Percentiles rank a stretch among this genome's conserved stretches.
These are phyloP conservation scores for Zygosaccharomyces rouxii DNA, from an alignment of 805 yeast genomes.

Conservation along the genomic window DNA sequence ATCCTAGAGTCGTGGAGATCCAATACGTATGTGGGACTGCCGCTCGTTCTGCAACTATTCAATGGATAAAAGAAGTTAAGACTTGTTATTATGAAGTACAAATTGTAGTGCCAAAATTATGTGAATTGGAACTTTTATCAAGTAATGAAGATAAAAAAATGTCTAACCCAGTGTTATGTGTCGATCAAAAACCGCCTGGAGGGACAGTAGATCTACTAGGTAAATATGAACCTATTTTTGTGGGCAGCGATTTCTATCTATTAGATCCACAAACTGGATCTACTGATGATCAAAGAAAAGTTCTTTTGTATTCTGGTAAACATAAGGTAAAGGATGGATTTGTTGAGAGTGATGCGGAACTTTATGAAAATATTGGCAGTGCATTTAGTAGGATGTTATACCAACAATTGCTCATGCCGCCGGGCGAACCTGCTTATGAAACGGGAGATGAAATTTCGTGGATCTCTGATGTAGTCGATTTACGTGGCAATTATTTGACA, in stretches of 20 bases:
- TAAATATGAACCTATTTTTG: slow-evolving; percentile 24
- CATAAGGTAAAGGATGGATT: background rate
- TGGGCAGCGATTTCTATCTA: slow-evolving; percentile 28
- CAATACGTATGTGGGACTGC: slow-evolving; percentile 50
- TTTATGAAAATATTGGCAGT: slow-evolving; percentile 17
- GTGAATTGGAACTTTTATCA: slow-evolving; percentile 36
- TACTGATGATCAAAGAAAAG: slow-evolving; percentile 5
- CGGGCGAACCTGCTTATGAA: slow-evolving; percentile 16
- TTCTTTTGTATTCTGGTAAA: slow-evolving; percentile 12
- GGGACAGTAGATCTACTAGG: slow-evolving; percentile 17
- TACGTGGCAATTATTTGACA: slow-evolving; percentile 24
- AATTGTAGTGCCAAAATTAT: slow-evolving; percentile 48
- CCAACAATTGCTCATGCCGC: slow-evolving; percentile 16
- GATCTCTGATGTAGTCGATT: slow-evolving; percentile 31
- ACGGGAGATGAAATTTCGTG: slow-evolving; percentile 32
- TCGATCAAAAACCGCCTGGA: background rate
- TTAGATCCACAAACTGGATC: slow-evolving; percentile 13
- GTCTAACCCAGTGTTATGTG: slow-evolving; percentile 21
- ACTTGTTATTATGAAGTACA: slow-evolving; percentile 56
- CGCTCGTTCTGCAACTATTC: slow-evolving; percentile 25
- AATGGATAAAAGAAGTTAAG: slow-evolving; percentile 46
- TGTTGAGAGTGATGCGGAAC: background rate
- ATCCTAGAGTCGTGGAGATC: slow-evolving; percentile 50
- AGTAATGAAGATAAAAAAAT: slow-evolving; percentile 22
- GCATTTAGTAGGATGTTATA: slow-evolving; percentile 23